Evolutionary conservation across 1,139 yeast species (phyloP), one percentile per base, ranked within the genome.

Genomic region (Hansenula sp.): DNA sequence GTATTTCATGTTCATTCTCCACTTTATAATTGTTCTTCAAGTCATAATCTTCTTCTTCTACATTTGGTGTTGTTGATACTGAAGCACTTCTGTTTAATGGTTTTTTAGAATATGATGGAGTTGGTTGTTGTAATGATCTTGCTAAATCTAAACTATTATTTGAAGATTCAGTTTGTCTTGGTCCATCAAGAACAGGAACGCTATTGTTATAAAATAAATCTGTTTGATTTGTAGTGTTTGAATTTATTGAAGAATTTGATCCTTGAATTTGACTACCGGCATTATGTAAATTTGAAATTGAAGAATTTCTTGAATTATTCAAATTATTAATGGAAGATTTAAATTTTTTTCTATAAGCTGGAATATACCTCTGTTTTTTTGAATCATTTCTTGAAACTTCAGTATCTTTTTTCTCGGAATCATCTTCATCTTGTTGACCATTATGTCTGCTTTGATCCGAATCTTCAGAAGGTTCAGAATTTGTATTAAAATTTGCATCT

Each of bases 301-400:
- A 55, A 7, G 60, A 56, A 22, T 53, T 51, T 41, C 56, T 51
- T 4, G 57, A 40, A 37, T 48, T 52, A 24, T 38, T 42, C 10
- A 49, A 40, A 19, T 44, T 53, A 4, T 50, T 37, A 42, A 46
- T 44, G 34, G 59, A 48, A 2, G 57, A 48, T 32, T 56, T 59
- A 38, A 62, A 46, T 41, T 57, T 60, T 44, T 60, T 61, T 44
- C 63, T 57, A 42, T 65, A 65, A 11, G 70, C 70, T 12, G 70
- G 70, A 7, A 61, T 57, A 42, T 52, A 64, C 41, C 60, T 48
- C 39, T 48, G 51, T 47, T 43, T 52, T 45, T 53, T 17, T 28
- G 28, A 30, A 14, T 24, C 16, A 13, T 33, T 27, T 7, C 12
- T 19, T 24, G 26, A 5, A 14, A 12, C 16, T 17, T 41, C 35